Evolutionary conservation across 2,329 filamentous ascomycete species (phyloP).

Genomic region (Colletotrichum sp.): DNA sequence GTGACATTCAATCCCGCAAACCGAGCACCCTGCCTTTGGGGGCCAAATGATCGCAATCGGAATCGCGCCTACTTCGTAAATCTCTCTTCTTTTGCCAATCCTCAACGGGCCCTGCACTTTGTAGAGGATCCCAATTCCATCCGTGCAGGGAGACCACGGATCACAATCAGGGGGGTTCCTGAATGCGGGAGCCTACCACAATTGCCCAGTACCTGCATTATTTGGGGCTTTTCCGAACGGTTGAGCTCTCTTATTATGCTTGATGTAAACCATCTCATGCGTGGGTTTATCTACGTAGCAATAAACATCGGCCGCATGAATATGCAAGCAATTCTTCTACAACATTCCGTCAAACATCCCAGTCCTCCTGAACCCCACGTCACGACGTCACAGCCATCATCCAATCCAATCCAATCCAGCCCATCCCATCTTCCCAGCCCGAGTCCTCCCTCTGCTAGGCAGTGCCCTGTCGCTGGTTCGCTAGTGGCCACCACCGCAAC

Average conservation of each 20-base stretch:
- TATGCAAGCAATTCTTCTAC: neutral
- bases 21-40: neutral
- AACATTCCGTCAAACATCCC: neutral
- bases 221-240: neutral
- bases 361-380: neutral
- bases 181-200: neutral
- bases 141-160: neutral
- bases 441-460: neutral
- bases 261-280: neutral
- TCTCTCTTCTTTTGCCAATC: neutral
- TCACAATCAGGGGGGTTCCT: neutral
- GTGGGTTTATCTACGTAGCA: neutral
- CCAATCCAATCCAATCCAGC: conserved; percentile 9
- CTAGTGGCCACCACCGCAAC: neutral
- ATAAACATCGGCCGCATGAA: neutral
- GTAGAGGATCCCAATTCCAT: neutral
- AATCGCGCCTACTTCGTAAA: neutral
- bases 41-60: neutral
- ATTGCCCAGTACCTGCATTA: neutral
- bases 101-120: neutral
- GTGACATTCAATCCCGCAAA: neutral
- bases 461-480: neutral
- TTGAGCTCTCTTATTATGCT: neutral
- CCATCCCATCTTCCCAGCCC: neutral
- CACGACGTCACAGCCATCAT: neutral